Evolutionary conservation across 768 basidiomycete species (phyloP).

Genomic region (Serendipita indica): DNA sequence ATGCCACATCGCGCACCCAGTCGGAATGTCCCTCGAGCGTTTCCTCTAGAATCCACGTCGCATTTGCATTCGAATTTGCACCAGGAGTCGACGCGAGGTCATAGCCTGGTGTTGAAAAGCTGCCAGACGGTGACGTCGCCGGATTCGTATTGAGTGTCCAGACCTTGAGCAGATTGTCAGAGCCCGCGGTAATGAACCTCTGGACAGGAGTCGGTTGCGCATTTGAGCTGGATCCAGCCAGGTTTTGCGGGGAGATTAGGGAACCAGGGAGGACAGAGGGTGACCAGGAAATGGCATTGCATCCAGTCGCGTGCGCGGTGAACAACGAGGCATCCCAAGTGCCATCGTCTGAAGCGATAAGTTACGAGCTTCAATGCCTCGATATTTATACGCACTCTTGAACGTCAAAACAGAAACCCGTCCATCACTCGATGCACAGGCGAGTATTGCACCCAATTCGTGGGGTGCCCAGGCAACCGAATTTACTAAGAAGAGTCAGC

Average conservation of each 20-base stretch:
- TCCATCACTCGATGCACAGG: constrained; percentile 93
- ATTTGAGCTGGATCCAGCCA: not conserved
- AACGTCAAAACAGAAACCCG: constrained; percentile 93
- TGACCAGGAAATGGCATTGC: constrained; percentile 96
- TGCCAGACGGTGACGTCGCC: constrained; percentile 14
- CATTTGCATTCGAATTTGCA: not conserved
- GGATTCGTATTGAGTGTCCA: constrained; percentile 50
- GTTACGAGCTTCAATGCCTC: not conserved
- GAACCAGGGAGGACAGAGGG: constrained; percentile 80
- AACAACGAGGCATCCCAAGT: constrained; percentile 93
- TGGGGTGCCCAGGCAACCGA: constrained; percentile 99
- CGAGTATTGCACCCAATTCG: constrained; percentile 90
- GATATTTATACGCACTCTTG: constrained; percentile 50
- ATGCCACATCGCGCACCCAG: constrained; percentile 98
- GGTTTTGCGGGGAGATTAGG: constrained; percentile 43
- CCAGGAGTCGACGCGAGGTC: not conserved
- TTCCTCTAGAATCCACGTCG: constrained; percentile 77
- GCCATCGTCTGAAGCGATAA: constrained; percentile 58
- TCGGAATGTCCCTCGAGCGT: constrained; percentile 84
- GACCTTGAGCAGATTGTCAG: constrained; percentile 88
- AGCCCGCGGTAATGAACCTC: constrained; percentile 89
- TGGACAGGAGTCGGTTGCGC: constrained; percentile 49
- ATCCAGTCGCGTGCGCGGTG: constrained; percentile 89
- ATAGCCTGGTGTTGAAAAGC: not conserved
- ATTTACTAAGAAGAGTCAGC: constrained; percentile 46